A percentile compares a stretch with the other conserved stretches of the same genome.
Conservation (phyloP, 441 rosid species). For the Capsella rubella region DNA sequence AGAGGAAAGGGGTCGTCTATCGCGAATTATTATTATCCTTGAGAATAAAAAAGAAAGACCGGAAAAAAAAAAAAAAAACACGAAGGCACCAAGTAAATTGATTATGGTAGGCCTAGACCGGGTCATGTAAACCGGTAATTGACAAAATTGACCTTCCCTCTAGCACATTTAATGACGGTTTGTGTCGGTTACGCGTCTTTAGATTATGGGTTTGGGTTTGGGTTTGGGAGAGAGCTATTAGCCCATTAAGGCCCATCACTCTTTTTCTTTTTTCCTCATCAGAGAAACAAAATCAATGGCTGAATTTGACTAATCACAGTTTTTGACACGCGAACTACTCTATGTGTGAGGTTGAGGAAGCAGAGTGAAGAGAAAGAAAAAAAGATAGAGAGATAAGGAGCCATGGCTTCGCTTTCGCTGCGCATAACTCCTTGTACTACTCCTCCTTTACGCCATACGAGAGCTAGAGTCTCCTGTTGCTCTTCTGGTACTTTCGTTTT, state of each 20-base stretch:
- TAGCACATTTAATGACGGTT: constrained; percentile 25
- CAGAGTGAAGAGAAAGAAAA: constrained; percentile 6
- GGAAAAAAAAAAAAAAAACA: background rate
- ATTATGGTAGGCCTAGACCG: constrained; percentile 20
- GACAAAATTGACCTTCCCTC: constrained; percentile 25
- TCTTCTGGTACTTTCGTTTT: constrained; percentile 40
- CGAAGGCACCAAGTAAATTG: constrained; percentile 25
- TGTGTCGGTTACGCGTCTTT: constrained; percentile 46
- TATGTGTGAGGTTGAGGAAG: constrained; percentile 8
- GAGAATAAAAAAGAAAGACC: background rate
- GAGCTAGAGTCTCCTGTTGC: constrained; percentile 40
- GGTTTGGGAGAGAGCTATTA: background rate
- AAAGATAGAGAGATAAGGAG: constrained; percentile 34
- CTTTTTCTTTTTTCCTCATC: background rate
- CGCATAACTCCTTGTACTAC: constrained; percentile 35
- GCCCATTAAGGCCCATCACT: background rate
- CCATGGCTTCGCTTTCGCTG: constrained; percentile 37
- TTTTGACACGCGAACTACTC: background rate
- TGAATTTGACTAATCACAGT: background rate
- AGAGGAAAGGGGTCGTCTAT: constrained; percentile 23
- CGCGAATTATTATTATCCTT: constrained; percentile 26
- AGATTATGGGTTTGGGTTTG: background rate
- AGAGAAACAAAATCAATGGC: constrained; percentile 6
- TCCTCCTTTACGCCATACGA: constrained; percentile 38
- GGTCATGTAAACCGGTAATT: background rate